Base-by-base conservation (phyloP, 148 eudicot genomes). In the Fallopia convolvulus region DNA sequence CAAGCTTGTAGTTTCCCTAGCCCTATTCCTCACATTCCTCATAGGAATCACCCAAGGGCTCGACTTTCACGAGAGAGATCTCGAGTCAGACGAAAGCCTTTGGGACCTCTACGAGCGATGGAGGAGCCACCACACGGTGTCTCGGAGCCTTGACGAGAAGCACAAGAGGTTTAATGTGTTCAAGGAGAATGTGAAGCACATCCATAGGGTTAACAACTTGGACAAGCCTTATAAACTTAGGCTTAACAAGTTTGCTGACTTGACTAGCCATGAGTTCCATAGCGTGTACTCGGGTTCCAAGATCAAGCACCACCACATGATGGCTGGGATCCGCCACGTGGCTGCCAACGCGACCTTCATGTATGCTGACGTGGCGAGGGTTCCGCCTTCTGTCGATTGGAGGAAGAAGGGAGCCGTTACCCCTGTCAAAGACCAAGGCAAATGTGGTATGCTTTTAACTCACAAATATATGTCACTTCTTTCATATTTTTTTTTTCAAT, bases 61-160 rank as follows among this genome's bases (percentile, higher is more conserved):
- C 41, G 95, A 94, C 65, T 89, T 81, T 88, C 85, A 85, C 17
- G 96, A 89, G 56, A 81, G 78, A 73, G 98, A 94, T 18, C 74
- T 94, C 52, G 98, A 92, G 63, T 88, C 91, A n/a, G 96, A 94
- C 23, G 93, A 94, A 53, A 78, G 86, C 39, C 78, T 94, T 26
- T 92, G 97, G 98, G 87, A 83, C 18, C 46, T 94, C 76, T 94
- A 94, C 78, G 93, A 94, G 88, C 85, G 98, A 81, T 94, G 98
- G 98, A 86, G 98, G 86, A 89, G 86, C 84, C 91, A 92, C 83
- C 98, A 94, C 85, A 90, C 93, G 10, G 88, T 90, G 77, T 89
- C 98, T 0, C 83, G 86, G 76, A 86, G 87, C 82, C 85, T 90
- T 14, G 85, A 86, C 14, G 98, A 92, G 77, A 94, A 92, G 80